A percentile compares a stretch with the other conserved stretches of the same genome.
Evolutionary conservation across 2,329 filamentous ascomycete genomes (phyloP).

Genomic region (Arthrobotrys megalospora): DNA sequence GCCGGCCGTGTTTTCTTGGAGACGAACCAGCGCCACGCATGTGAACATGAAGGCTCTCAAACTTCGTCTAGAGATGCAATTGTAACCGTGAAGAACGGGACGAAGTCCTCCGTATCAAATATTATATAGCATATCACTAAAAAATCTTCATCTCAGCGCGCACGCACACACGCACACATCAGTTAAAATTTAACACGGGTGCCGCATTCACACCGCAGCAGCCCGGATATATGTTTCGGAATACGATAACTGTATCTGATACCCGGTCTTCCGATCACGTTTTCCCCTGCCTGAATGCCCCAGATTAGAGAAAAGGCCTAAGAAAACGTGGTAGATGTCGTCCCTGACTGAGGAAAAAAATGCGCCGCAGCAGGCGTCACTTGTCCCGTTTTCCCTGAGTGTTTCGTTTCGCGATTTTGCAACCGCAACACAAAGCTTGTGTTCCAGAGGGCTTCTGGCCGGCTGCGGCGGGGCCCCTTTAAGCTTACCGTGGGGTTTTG

Average conservation of each 20-base stretch:
- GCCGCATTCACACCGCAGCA: slow-evolving; percentile 30
- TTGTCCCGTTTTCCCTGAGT: slow-evolving; percentile 49
- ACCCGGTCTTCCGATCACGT: slow-evolving; percentile 39
- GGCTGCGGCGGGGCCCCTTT: slow-evolving; percentile 25
- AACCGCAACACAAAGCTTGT: slow-evolving; percentile 29
- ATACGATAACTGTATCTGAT: slow-evolving; percentile 41
- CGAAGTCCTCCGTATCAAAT: slow-evolving; percentile 28
- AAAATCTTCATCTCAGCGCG: background rate
- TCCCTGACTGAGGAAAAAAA: slow-evolving; percentile 19
- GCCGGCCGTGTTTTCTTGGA: slow-evolving; percentile 31
- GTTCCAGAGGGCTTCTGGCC: slow-evolving; percentile 20
- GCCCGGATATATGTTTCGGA: slow-evolving; percentile 36
- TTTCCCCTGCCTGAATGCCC: slow-evolving; percentile 24
- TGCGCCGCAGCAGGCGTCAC: slow-evolving; percentile 24
- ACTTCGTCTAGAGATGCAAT: slow-evolving; percentile 22
- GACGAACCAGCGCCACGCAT: slow-evolving; percentile 37
- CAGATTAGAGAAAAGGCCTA: slow-evolving; percentile 3
- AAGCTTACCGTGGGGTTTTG: slow-evolving; percentile 26
- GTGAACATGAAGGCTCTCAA: slow-evolving; percentile 30
- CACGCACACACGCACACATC: background rate
- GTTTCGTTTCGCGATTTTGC: slow-evolving; percentile 56
- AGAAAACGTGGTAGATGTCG: slow-evolving; percentile 44
- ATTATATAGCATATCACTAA: slow-evolving; percentile 20
- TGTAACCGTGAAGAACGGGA: slow-evolving; percentile 28
- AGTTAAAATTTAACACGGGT: slow-evolving; percentile 20